These are phyloP conservation scores for Tetracladium setigerum DNA, from an alignment of 495 filamentous ascomycete species.

Conservation along the genomic window DNA sequence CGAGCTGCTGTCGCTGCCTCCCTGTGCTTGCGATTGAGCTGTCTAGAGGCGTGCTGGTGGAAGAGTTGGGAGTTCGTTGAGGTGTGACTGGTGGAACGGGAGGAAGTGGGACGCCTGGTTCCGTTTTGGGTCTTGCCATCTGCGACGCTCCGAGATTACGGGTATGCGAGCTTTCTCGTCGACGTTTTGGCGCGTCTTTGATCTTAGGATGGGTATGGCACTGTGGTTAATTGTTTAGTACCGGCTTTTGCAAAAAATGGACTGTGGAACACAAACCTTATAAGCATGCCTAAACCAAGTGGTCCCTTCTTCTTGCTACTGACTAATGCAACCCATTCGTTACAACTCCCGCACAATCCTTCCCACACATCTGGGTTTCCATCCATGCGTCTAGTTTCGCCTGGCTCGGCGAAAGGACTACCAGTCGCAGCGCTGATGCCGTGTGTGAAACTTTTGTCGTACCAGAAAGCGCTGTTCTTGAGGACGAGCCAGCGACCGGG, in stretches of 20 bases:
- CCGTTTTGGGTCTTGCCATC: constrained; percentile 19
- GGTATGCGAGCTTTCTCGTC: constrained; percentile 53
- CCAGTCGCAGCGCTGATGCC: constrained; percentile 75
- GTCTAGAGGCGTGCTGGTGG: constrained; percentile 12
- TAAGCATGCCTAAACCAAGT: constrained; percentile 82
- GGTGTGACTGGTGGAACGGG: constrained; percentile 16
- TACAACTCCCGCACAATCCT: constrained; percentile 68
- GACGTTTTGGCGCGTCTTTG: constrained; percentile 63
- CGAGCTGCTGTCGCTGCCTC: no score
- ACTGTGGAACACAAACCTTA: constrained; percentile 47
- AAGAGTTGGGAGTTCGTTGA: constrained; percentile 16
- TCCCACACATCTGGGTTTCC: constrained; percentile 79
- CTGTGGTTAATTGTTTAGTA: constrained; percentile 25
- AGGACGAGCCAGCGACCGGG: constrained; percentile 74
- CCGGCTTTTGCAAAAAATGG: not conserved
- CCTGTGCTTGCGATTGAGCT: not conserved
- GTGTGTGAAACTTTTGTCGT: constrained; percentile 77
- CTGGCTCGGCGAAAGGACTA: constrained; percentile 61
- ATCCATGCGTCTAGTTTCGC: constrained; percentile 64
- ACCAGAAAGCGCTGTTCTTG: constrained; percentile 83
- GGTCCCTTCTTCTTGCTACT: constrained; percentile 84
- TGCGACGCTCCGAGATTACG: constrained; percentile 16
- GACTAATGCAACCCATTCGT: constrained; percentile 70
- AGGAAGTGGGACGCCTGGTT: not conserved
- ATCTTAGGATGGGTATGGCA: constrained; percentile 70